phyloP scores from a whole-genome alignment of 2,329 filamentous ascomycete genomes.

The Aspergillus pseudoglaucus region DNA sequence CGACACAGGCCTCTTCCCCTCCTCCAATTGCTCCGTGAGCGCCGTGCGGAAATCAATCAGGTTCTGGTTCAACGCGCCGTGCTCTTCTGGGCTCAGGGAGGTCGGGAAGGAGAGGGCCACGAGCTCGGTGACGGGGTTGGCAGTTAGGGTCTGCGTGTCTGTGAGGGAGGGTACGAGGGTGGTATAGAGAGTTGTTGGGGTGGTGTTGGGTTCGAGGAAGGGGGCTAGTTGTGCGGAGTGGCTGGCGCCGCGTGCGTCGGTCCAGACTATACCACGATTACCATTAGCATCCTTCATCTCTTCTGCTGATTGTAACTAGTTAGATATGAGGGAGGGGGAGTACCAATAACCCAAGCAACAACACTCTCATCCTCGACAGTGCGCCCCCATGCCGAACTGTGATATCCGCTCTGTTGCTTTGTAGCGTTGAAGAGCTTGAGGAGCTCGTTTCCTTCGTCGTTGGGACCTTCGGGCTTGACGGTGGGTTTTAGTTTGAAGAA shows the following conservation, averaged over 20 bases:
- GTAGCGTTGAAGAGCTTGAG: constrained; percentile 21
- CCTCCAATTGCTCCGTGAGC: constrained; percentile 24
- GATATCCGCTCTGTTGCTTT: constrained; percentile 29
- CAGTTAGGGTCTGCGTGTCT: constrained; percentile 21
- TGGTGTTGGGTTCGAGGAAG: constrained; percentile 18
- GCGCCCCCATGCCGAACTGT: constrained; percentile 32
- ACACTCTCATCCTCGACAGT: constrained; percentile 29
- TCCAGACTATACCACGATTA: constrained; percentile 26
- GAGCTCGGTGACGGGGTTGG: constrained; percentile 46
- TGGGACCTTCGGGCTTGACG: constrained; percentile 32
- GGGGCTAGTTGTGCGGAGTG: constrained; percentile 12
- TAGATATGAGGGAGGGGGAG: neutral
- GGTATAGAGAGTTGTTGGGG: constrained; percentile 21
- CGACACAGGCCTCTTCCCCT: constrained; percentile 19
- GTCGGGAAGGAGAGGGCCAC: constrained; percentile 39
- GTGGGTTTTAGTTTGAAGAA: constrained; percentile 31
- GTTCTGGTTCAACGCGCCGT: constrained; percentile 22
- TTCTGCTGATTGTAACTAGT: neutral
- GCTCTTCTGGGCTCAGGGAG: constrained; percentile 22
- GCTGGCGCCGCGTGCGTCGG: constrained; percentile 22
- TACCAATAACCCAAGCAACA: constrained; percentile 34
- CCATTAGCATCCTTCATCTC: neutral
- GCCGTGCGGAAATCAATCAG: constrained; percentile 34
- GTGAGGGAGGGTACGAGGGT: constrained; percentile 24
- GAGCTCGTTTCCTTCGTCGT: constrained; percentile 27